Evolutionary conservation across 176 grass and related monocot genomes (phyloP).

Genomic region (Panicum miliaceum): DNA sequence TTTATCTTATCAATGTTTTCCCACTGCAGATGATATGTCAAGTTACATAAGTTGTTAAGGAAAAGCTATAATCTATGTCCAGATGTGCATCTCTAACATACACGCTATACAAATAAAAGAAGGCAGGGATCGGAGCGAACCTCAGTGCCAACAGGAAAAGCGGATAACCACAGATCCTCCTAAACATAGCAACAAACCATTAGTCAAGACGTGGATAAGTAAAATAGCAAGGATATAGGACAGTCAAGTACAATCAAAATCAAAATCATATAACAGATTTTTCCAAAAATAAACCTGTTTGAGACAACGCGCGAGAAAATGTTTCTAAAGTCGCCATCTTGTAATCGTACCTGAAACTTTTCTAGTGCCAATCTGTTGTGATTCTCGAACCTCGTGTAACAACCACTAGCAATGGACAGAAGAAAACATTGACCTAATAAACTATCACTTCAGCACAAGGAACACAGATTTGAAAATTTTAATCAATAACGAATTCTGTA

Average conservation of each 20-base stretch:
- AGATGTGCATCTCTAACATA: not conserved
- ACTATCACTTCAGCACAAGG: too few species aligned
- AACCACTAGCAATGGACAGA: not conserved
- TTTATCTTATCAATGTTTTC: constrained; percentile 91
- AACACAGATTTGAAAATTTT: not conserved
- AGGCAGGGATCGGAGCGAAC: constrained; percentile 34
- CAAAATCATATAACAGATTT: not conserved
- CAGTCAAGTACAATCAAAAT: not conserved
- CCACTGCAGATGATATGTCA: constrained; percentile 57
- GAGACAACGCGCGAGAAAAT: not conserved
- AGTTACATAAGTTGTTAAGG: not conserved
- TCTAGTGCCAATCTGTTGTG: not conserved
- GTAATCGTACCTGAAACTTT: not conserved
- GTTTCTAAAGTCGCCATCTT: not conserved
- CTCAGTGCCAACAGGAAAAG: constrained; percentile 86
- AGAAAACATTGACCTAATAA: not conserved
- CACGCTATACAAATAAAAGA: constrained; percentile 4
- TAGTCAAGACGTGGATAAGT: not conserved
- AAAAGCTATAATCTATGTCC: not conserved
- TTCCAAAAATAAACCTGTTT: not conserved
- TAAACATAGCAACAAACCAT: constrained; percentile 37
- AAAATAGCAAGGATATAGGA: not conserved
- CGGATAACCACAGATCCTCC: constrained; percentile 80
- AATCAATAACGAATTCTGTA: not conserved
- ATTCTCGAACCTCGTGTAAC: not conserved